Evolutionary conservation across 345 rosid genomes (phyloP), one percentile per base, ranked within the genome.

Genomic region (Turritis glabra): DNA sequence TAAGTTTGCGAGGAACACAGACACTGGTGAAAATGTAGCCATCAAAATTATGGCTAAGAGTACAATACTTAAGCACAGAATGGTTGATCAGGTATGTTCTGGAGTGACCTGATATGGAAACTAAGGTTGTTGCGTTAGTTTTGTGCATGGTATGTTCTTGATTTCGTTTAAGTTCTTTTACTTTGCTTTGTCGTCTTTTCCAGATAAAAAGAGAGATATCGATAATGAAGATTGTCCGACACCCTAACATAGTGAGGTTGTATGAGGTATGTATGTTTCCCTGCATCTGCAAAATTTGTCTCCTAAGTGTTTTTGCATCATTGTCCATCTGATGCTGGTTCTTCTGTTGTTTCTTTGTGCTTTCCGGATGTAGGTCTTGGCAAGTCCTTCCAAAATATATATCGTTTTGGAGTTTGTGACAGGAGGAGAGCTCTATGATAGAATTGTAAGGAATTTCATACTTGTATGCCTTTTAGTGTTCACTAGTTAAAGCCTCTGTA

Each of bases 141-240:
- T 32, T 57, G 10, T 10, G 23, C 6, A 19, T 32, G 6, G 43
- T 32, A 33, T 48, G 57, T 21, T 18, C 54, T 59, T 58, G 59
- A 19, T 67, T 26, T 26, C 9, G 15, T 5, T 68, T 43, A 32
- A 29, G 8, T 25, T 56, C 60, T 47, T 46, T 7, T 54, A 23
- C 46, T 59, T 22, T 11, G n/a, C 26, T 41, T 48, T 11, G 4
- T n/a, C 2, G 29, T 64, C 53, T 56, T 33, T 67, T 76, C 26
- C 80, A 93, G 98, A 93, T 91, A 38, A 89, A 88, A 73, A 83
- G 94, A 72, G 97, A 91, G 88, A 91, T 91, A 78, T 88, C 97
- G 4, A 90, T 89, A 61, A 93, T 93, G 98, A 93, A 89, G 87
- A 84, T 93, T 71, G 93, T 89, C 23, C 85, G 92, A 55, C 98